These are phyloP conservation scores for Diplocarpon mali DNA, from an alignment of 2,329 filamentous ascomycete species.

Conservation along the genomic window DNA sequence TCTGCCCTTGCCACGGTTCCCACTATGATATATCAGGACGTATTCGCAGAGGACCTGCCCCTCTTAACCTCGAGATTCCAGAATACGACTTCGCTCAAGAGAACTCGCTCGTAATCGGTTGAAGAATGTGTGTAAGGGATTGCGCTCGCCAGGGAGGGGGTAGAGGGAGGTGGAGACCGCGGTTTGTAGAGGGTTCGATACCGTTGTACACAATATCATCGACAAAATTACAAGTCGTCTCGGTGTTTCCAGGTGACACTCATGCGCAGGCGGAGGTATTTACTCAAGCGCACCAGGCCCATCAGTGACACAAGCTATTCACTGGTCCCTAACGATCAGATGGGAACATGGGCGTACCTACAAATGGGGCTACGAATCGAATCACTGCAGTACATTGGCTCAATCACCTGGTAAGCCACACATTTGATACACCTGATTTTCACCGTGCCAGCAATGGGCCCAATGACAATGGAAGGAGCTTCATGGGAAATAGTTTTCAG, in stretches of 20 bases:
- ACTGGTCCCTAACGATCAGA: no score
- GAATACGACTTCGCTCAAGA: constrained; percentile 89
- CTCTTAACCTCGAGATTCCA: constrained; percentile 94
- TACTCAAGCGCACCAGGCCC: no score
- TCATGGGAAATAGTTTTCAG: no score
- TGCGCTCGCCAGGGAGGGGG: constrained; percentile 1
- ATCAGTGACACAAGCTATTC: no score
- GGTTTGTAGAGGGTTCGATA: constrained; percentile 28
- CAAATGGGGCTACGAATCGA: no score
- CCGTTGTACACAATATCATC: constrained; percentile 28
- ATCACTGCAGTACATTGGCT: no score
- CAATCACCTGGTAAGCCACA: no score
- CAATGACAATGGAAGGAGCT: no score
- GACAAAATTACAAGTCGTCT: constrained; percentile 8
- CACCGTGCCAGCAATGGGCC: no score
- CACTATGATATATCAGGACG: constrained; percentile 99
- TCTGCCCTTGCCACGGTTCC: constrained; percentile 99
- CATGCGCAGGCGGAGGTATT: no score
- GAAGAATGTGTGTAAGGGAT: constrained; percentile 27
- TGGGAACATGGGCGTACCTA: no score
- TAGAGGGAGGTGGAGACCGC: constrained; percentile 28
- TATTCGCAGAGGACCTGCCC: constrained; percentile 93
- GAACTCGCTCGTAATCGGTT: constrained; percentile 84
- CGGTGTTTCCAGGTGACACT: neutral
- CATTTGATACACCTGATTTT: no score